Evolutionary conservation across 805 yeast species (phyloP), one percentile per base, ranked within the genome.

Genomic region (Saccharomycopsis fodiens): DNA sequence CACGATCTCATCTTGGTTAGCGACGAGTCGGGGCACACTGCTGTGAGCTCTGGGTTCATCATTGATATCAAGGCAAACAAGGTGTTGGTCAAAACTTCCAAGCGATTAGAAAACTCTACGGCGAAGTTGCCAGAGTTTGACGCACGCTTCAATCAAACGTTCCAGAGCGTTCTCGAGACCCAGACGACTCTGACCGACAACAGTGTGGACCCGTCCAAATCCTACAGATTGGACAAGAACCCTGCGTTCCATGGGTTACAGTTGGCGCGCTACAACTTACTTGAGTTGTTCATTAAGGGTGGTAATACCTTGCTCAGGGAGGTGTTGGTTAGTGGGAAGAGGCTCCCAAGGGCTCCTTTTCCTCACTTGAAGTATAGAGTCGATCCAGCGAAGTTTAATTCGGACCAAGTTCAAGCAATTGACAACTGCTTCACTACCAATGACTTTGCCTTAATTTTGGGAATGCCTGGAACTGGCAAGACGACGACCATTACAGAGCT

Each of bases 391-490:
- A 44, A 41, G 35, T 77, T 85, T 54, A 93, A 93, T 56, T 56
- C 59, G 0, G 95, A 87, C 56, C 98, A 93, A 58, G 49, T 66
- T 3, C 54, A 46, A 2, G 97, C 97, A 0, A 69, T 93, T 32
- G 72, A 77, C 13, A 74, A 70, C 48, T 85, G 80, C 0, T 58
- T 87, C 40, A 61, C 70, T 13, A 73, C 93, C 0, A 59, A 78
- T 44, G 95, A 89, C 58, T 93, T 85, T 58, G 70, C 89, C 3
- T 67, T 93, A 55, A 74, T 93, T 16, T 65, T 91, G 49, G 98
- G 98, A 0, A 93, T 93, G 98, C 98, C 98, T 0, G 98, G 98
- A 3, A 93, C 97, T 0, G 98, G 96, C 7, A 87, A 87, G 57
- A 87, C 96, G 1, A 87, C 97, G 0, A 84, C 89, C 0, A 88